Base-by-base conservation (phyloP, 192 early-diverging fungal species). In the Podila verticillata region DNA sequence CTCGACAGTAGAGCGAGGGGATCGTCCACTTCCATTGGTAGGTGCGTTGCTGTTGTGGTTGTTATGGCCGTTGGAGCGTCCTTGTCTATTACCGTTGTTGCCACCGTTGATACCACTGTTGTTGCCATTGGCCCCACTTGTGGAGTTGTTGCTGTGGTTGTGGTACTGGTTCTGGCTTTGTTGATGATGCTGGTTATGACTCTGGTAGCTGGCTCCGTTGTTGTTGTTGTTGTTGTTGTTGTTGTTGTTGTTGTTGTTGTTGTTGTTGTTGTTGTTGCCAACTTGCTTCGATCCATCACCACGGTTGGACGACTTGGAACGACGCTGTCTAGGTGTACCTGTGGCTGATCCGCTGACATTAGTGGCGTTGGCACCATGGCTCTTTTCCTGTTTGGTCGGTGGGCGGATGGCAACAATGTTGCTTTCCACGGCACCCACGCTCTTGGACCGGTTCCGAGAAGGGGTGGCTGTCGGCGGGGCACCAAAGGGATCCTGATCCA, bases 1-100 rank as follows among this genome's bases (percentile, higher is more conserved):
- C 17, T 80, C 70, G 4, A 80, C 77, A 20, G 77, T 47, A 1
- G 77, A 70, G 4, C 77, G 69, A 3, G 70, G 70, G 0, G 70
- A 48, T 20, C 66, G 60, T 26, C 75, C 75, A 61, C 48, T 59
- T 0, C 67, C 63, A 7, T 66, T 48, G 51, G 59, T 48, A 2
- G 68, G 29, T 47, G 58, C n/a, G 54, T 49, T 44, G 36, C 36
- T 39, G 39, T 44, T 44, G 39, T 44, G 39, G 15, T 17, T 44
- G 39, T 44, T 10, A 7, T 44, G 12, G 34, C 63, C 57, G 24
- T 65, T 75, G 8, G 67, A 49, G 22, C 39, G 49, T 64, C 57
- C 24, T 2, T 75, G 54, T 32, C 24, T 31, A 24, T 78, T 15
- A 20, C 48, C 65, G 68, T 36, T 75, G 22, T 9, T 17, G 22